Evolutionary conservation across 106 monocot genomes (phyloP), one percentile per base, ranked within the genome.

Genomic region (Apostasia shenzhenica): DNA sequence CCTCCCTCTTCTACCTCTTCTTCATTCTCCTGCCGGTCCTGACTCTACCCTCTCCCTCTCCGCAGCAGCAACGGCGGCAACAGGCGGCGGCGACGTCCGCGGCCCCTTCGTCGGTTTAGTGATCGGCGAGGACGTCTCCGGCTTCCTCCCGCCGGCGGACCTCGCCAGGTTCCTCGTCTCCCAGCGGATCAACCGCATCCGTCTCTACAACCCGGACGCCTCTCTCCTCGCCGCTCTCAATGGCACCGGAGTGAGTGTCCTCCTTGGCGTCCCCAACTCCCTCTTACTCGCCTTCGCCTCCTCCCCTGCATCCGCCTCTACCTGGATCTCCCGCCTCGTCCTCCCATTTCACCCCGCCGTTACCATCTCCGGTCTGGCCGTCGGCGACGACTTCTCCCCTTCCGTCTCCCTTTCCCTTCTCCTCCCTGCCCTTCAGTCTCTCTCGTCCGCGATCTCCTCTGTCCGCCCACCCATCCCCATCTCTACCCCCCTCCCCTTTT

Each of bases 401-500:
- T 87, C 90, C 40, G 75, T 82, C 41, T 62, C 76, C 43, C 57
- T 81, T 44, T 80, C 86, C 14, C 45, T 89, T 4, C 81, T 93
- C 64, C 84, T 87, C 62, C 89, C 86, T 5, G 86, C 93, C n/a
- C 61, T 90, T 65, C 61, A 11, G 51, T 80, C 75, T 51, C 67
- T 89, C 69, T 61, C 60, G 51, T 37, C 79, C 47, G 77, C 86
- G 6, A 54, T 89, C 57, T 41, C 70, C 47, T n/a, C 75, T 1
- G 52, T 90, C 67, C 59, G 69, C n/a, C 57, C 63, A 11, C 7
- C 42, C 2, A 54, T 87, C 66, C 81, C 81, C 41, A 50, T 91
- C 77, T 95, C 95, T 39, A 81, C 91, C 13, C 84, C 95, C 2
- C 80, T 83, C 41, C 80, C 88, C 10, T 79, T 81, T 55, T 81